phyloP scores from a whole-genome alignment of 2,329 filamentous ascomycete species.

The Fusarium penzigii region DNA sequence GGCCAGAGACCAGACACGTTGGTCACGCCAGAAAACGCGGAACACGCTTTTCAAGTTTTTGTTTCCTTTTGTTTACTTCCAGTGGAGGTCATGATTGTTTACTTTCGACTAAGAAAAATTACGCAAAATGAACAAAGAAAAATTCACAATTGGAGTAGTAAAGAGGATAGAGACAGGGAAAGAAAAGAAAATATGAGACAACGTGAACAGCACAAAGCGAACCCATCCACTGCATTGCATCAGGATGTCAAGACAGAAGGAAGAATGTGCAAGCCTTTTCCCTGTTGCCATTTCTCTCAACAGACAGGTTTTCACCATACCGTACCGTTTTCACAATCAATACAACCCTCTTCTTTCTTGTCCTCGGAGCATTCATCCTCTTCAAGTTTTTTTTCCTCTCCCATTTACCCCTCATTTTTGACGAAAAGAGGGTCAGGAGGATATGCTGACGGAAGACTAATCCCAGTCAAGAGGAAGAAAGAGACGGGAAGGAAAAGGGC shows the following conservation, averaged over 20 bases:
- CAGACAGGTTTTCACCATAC: neutral
- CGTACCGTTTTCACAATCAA: neutral
- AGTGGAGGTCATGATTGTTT: no score
- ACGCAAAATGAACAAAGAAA: neutral
- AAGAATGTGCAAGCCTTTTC: neutral
- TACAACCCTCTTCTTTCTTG: neutral
- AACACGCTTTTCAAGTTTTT: no score
- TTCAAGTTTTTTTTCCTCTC: neutral
- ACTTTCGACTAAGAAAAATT: constrained; percentile 7
- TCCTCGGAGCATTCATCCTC: no score
- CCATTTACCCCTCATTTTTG: neutral
- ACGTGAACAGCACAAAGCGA: neutral
- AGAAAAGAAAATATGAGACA: neutral
- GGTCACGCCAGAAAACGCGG: no score
- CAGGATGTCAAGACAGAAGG: neutral
- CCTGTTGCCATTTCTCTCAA: neutral
- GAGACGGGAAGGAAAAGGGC: neutral
- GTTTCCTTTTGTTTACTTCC: no score
- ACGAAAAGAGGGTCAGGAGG: neutral
- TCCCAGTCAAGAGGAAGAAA: no score
- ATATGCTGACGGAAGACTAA: no score
- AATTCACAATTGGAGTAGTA: no score
- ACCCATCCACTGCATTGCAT: neutral
- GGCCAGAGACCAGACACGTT: no score
- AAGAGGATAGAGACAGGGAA: neutral